phyloP scores from a whole-genome alignment of 768 basidiomycete genomes.

The Auriscalpium orientale region DNA sequence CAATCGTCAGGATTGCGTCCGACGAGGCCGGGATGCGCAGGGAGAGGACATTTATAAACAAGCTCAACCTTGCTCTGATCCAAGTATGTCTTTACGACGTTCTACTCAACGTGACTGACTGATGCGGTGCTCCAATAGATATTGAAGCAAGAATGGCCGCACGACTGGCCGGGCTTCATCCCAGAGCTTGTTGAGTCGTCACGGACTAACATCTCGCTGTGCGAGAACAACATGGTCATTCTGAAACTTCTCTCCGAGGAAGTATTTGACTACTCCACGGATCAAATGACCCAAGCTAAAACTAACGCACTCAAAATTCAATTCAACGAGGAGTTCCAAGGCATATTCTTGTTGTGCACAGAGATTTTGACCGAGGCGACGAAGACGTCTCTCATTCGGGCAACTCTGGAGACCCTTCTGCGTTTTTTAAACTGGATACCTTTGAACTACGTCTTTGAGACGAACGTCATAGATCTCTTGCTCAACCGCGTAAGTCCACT shows the following conservation, averaged over 20 bases:
- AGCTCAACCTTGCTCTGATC: slow-evolving; percentile 92
- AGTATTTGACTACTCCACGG: slow-evolving; percentile 97
- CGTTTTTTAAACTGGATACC: slow-evolving; percentile 99
- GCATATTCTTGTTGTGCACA: slow-evolving; percentile 95
- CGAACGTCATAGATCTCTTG: slow-evolving; percentile 90
- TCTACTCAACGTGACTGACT: neutral
- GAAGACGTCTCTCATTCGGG: slow-evolving; percentile 89
- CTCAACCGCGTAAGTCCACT: slow-evolving; percentile 69
- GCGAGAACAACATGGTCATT: slow-evolving; percentile 99
- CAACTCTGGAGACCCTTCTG: slow-evolving; percentile 89
- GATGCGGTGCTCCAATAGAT: slow-evolving; percentile 45
- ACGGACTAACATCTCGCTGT: slow-evolving; percentile 89
- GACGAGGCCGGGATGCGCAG: slow-evolving; percentile 83
- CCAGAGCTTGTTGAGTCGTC: slow-evolving; percentile 95
- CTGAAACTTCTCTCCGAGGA: slow-evolving; percentile 96
- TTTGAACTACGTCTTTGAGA: slow-evolving; percentile 97
- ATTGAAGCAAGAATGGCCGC: slow-evolving; percentile 98
- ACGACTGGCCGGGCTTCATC: slow-evolving; percentile 98
- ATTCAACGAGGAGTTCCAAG: slow-evolving; percentile 94
- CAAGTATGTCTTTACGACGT: slow-evolving; percentile 46
- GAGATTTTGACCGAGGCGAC: slow-evolving; percentile 97
- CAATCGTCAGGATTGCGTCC: slow-evolving; percentile 87
- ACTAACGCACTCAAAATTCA: slow-evolving; percentile 96
- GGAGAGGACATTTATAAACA: slow-evolving; percentile 93
- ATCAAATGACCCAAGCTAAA: slow-evolving; percentile 97